These are phyloP conservation scores for Isoetes engelmannii DNA, from an alignment of 83 land plant species.

Conservation along the genomic window DNA sequence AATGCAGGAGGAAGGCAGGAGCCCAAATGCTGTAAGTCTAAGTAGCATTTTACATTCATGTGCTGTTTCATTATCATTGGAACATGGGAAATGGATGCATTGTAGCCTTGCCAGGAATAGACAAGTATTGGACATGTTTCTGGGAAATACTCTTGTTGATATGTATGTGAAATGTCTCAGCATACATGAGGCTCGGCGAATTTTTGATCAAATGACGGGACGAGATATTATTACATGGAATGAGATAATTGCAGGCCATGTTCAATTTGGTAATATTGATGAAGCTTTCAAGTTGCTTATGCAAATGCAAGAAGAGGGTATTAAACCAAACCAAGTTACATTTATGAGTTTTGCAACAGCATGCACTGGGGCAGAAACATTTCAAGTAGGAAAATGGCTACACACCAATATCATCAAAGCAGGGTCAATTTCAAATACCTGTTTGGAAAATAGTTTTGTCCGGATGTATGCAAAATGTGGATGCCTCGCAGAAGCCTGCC, in stretches of 20 bases:
- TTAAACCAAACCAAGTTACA: constrained; percentile 13
- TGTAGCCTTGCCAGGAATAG: constrained; percentile 30
- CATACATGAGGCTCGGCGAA: constrained; percentile 6
- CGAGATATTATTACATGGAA: constrained; percentile 21
- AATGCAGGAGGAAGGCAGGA: constrained; percentile 25
- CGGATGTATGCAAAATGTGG: constrained; percentile 13
- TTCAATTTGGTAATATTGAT: background rate
- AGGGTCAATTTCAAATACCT: background rate
- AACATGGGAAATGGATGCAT: constrained; percentile 34
- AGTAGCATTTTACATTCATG: constrained; percentile 24
- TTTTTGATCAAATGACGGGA: constrained; percentile 38
- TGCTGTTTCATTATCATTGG: constrained; percentile 3
- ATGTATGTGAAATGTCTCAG: background rate
- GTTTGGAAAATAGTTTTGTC: constrained; percentile 1
- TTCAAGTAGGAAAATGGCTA: background rate
- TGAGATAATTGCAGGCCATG: constrained; percentile 11
- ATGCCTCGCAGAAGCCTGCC: background rate
- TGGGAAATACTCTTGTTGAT: constrained; percentile 16
- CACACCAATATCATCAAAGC: constrained; percentile 3
- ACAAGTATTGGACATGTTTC: constrained; percentile 20
- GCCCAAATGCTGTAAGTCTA: constrained; percentile 24
- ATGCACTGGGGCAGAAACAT: background rate
- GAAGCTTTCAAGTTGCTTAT: constrained; percentile 3
- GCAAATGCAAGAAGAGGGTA: constrained; percentile 12
- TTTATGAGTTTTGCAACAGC: constrained; percentile 5